Conservation (phyloP, 2,329 filamentous ascomycete species). For the Dactylella cylindrospora region DNA sequence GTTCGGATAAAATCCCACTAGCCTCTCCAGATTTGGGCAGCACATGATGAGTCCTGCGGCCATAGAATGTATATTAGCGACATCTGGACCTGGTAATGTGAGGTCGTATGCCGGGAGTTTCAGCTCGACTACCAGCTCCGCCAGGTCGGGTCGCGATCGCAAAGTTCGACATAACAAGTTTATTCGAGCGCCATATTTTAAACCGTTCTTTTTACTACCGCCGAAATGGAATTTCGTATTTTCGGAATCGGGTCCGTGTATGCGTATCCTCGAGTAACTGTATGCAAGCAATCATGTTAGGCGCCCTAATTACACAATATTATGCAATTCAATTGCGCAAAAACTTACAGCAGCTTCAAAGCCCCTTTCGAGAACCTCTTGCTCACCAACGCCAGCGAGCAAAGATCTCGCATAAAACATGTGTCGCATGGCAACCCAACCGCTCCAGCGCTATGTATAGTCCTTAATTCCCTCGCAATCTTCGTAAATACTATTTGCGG, state of each 20-base stretch:
- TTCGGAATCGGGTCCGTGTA: constrained; percentile 40
- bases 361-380: constrained; percentile 39
- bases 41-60: constrained; percentile 33
- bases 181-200: constrained; percentile 36
- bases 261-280: constrained; percentile 41
- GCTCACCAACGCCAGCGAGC: constrained; percentile 29
- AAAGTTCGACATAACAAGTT: constrained; percentile 37
- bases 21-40: constrained; percentile 37
- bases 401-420: constrained; percentile 43
- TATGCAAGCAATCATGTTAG: not conserved
- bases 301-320: not conserved
- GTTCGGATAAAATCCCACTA: constrained; percentile 40
- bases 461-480: constrained; percentile 31
- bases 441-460: constrained; percentile 23
- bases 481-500: constrained; percentile 24
- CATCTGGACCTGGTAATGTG: constrained; percentile 13
- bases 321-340: not conserved
- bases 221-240: constrained; percentile 34
- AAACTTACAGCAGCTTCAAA: constrained; percentile 29
- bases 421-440: constrained; percentile 41
- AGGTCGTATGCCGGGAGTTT: constrained; percentile 42
- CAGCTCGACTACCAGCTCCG: constrained; percentile 31
- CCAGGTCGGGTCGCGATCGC: constrained; percentile 27
- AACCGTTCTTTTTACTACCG: constrained; percentile 24
- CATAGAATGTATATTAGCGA: constrained; percentile 31